A percentile compares a stretch with the other conserved stretches of the same genome.
These are phyloP conservation scores for Lachnellula willkommii DNA, from an alignment of 2,329 filamentous ascomycete species.

Conservation along the genomic window DNA sequence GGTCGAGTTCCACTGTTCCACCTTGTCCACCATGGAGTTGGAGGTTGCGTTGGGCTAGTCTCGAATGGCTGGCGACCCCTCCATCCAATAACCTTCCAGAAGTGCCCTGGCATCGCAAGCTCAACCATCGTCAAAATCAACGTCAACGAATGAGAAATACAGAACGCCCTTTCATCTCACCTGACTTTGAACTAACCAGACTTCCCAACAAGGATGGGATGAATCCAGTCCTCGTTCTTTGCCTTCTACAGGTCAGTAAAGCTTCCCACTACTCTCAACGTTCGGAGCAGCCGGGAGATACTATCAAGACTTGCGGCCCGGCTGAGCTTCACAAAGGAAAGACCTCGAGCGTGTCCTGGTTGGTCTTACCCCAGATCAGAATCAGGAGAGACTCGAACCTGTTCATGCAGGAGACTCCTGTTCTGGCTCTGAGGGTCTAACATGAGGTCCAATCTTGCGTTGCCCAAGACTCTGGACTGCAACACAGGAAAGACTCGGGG, in stretches of 20 bases:
- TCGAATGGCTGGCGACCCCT: conserved; percentile 5
- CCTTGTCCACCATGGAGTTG: background rate
- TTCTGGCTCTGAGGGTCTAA: conserved; percentile 21
- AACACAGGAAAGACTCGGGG: conserved; percentile 14
- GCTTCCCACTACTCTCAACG: conserved; percentile 19
- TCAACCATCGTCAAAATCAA: conserved; percentile 16
- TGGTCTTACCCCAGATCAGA: conserved; percentile 25
- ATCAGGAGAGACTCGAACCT: conserved; percentile 24
- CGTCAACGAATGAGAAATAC: conserved; percentile 21
- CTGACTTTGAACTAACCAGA: conserved; percentile 22
- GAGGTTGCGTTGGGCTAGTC: conserved; percentile 8
- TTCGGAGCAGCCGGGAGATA: conserved; percentile 17
- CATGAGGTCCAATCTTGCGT: conserved; percentile 24
- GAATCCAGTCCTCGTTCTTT: conserved; percentile 17
- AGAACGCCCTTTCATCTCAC: conserved; percentile 18
- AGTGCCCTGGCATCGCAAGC: conserved; percentile 14
- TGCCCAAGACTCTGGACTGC: conserved; percentile 16
- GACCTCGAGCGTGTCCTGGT: conserved; percentile 15
- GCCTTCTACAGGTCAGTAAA: conserved; percentile 26
- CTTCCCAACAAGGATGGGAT: conserved; percentile 19
- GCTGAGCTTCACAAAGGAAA: conserved; percentile 10
- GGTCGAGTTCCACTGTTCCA: conserved; percentile 2
- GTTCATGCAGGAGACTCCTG: conserved; percentile 31
- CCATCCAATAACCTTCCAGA: conserved; percentile 18
- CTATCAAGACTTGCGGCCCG: conserved; percentile 14